Percentiles rank a stretch among this genome's conserved stretches.
Evolutionary conservation across 2,329 filamentous ascomycete genomes (phyloP).

Genomic region (Bipolaris victoriae): DNA sequence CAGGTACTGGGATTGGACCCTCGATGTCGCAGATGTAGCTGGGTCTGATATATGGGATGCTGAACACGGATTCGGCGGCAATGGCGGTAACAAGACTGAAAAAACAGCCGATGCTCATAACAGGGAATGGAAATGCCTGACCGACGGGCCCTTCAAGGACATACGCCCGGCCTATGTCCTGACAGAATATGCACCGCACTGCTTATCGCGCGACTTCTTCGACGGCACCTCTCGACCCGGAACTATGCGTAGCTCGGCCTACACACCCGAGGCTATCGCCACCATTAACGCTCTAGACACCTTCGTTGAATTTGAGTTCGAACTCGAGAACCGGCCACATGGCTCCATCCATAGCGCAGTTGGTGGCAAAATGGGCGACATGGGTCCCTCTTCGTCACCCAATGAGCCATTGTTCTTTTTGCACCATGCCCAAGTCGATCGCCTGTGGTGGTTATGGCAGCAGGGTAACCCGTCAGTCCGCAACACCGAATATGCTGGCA

Average conservation of each 20-base stretch:
- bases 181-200: background rate
- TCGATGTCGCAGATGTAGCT: background rate
- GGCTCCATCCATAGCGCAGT: background rate
- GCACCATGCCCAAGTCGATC: conserved; percentile 40
- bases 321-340: background rate
- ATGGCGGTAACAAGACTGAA: background rate
- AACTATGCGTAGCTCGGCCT: background rate
- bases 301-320: background rate
- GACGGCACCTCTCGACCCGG: background rate
- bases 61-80: background rate
- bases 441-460: conserved; percentile 42
- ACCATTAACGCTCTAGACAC: background rate
- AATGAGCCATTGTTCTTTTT: conserved; percentile 40
- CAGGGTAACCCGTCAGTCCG: background rate
- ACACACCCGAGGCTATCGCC: background rate
- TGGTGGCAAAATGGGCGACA: background rate
- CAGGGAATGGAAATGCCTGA: background rate
- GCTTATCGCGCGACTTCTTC: background rate
- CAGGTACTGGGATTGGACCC: background rate
- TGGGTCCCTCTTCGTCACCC: background rate
- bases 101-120: background rate
- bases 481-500: background rate
- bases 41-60: background rate
- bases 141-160: background rate
- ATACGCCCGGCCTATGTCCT: background rate